Evolutionary conservation across 2,329 filamentous ascomycete species (phyloP), one percentile per base, ranked within the genome.

Genomic region (Emergomyces pasteurianus): DNA sequence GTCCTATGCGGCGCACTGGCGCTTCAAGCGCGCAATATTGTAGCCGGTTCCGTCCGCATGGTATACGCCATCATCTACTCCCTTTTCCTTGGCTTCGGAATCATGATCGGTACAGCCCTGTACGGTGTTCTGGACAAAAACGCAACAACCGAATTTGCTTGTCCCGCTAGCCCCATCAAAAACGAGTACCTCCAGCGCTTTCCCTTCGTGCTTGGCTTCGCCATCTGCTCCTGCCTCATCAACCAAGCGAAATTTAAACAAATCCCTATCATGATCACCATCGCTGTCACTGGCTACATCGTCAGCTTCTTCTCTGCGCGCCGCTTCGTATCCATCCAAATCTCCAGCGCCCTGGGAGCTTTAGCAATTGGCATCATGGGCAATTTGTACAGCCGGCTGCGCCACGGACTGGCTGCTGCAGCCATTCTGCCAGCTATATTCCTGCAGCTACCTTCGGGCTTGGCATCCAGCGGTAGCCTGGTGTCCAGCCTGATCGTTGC

Each of bases 391-490:
- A 87, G 86, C 16, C 82, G 89, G 1, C 67, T 80, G 42, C 73
- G 87, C 14, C 90, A 92, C 70, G 88, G 88, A 1, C 82, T 95
- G 2, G 91, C 91, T 0, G 90, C 90, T 0, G 89, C 90, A 0
- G 87, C 89, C 1, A 89, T 96, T 80, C 77, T 96, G 10, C 91
- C 91, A 0, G 91, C 88, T 5, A 95, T 96, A 64, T 95, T 95
- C 64, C 82, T 85, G 1, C 81, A 85, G 62, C 83, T 86, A 0
- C 83, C 83, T 0, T 81, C 78, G 2, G 83, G 83, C 1, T 73
- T 86, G 2, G 81, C 83, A 2, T 83, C 84, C 1, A 79, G 77
- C 58, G 83, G 83, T 0, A 80, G 77, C 4, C 69, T 86, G 21
- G 78, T 86, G 1, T 76, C 78, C 0, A 83, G 83, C 16, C 75